These are phyloP conservation scores for Fusarium praegraminearum DNA, from an alignment of 2,329 filamentous ascomycete genomes.

Conservation along the genomic window DNA sequence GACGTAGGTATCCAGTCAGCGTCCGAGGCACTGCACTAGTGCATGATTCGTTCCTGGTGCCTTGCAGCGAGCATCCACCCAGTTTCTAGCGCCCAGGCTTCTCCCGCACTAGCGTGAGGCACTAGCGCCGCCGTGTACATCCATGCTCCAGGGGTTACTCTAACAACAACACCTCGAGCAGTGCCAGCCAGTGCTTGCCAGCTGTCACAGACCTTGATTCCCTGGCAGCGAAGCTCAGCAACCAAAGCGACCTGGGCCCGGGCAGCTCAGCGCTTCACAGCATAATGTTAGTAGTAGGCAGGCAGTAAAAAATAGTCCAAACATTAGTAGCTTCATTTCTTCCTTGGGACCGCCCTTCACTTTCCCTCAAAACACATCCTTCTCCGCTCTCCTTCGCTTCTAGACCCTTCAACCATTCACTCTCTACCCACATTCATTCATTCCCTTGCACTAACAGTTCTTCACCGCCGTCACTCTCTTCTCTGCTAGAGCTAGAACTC, in stretches of 20 bases:
- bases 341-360: slow-evolving; percentile 31
- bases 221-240: not conserved
- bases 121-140: slow-evolving; percentile 21
- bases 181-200: slow-evolving; percentile 27
- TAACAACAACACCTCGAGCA: slow-evolving; percentile 18
- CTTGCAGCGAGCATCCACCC: slow-evolving; percentile 35
- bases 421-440: slow-evolving; percentile 3
- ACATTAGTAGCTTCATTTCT: slow-evolving; percentile 46
- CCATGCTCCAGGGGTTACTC: slow-evolving; percentile 30
- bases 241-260: not conserved
- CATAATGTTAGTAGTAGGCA: not conserved
- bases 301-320: slow-evolving; percentile 26
- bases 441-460: slow-evolving; percentile 13
- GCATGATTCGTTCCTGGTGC: slow-evolving; percentile 41
- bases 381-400: slow-evolving; percentile 15
- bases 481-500: slow-evolving; percentile 5
- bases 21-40: slow-evolving; percentile 3
- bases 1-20: not conserved
- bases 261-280: slow-evolving; percentile 18
- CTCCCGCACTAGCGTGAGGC: slow-evolving; percentile 23
- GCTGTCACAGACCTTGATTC: slow-evolving; percentile 7
- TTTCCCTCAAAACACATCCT: slow-evolving; percentile 26
- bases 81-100: slow-evolving; percentile 31
- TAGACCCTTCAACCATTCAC: slow-evolving; percentile 3
- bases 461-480: slow-evolving; percentile 14